These are phyloP conservation scores for Chrysanthemum lavandulifolium DNA, from an alignment of 129 eudicot species.

Conservation along the genomic window DNA sequence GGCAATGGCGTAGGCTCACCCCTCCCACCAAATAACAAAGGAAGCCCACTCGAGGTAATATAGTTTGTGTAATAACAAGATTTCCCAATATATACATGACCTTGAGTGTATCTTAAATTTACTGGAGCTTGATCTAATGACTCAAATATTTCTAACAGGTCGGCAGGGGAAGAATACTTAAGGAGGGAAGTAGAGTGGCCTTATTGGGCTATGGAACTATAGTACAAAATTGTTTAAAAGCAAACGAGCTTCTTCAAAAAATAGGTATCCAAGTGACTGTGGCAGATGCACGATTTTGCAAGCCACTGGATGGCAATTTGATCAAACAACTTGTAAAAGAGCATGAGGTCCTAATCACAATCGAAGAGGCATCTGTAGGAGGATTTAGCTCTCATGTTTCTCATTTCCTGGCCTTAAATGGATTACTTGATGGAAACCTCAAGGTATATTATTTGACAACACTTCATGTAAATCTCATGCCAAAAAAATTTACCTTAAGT, in stretches of 20 bases:
- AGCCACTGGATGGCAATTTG: slow-evolving; percentile 62
- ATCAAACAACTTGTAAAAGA: slow-evolving; percentile 47
- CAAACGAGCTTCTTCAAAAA: slow-evolving; percentile 37
- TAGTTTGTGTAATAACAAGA: not conserved
- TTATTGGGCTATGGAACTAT: slow-evolving; percentile 63
- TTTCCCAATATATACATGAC: not conserved
- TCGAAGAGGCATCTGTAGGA: slow-evolving; percentile 72
- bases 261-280: slow-evolving; percentile 40
- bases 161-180: slow-evolving; percentile 57
- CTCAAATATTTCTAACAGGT: slow-evolving; percentile 30
- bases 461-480: slow-evolving; percentile 1
- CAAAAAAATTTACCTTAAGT: slow-evolving; percentile 17
- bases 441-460: slow-evolving; percentile 38
- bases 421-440: slow-evolving; percentile 64
- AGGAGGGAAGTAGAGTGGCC: slow-evolving; percentile 64
- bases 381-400: slow-evolving; percentile 69
- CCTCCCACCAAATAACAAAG: slow-evolving; percentile 53
- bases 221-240: slow-evolving; percentile 55
- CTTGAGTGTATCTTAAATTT: not conserved
- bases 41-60: slow-evolving; percentile 52
- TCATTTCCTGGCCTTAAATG: slow-evolving; percentile 61
- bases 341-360: slow-evolving; percentile 56
- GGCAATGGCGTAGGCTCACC: slow-evolving; percentile 58
- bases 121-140: not conserved
- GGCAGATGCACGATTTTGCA: slow-evolving; percentile 68